These are phyloP conservation scores for Paracamarosporium sp. DNA, from an alignment of 2,329 filamentous ascomycete species.

Conservation along the genomic window DNA sequence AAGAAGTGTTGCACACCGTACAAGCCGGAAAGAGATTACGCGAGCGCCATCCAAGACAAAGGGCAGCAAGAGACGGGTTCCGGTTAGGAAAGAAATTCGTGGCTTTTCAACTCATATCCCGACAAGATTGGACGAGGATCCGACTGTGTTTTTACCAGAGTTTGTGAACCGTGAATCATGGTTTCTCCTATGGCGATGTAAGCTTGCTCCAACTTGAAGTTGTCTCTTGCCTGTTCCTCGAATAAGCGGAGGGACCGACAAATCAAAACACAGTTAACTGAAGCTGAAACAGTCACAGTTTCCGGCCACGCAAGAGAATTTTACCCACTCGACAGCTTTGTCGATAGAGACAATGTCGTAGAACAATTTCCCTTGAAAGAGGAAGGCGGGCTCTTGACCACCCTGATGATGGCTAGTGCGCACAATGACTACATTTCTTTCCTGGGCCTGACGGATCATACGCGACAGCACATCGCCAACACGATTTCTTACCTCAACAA, in stretches of 20 bases:
- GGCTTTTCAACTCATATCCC: background rate
- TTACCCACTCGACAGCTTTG: background rate
- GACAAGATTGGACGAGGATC: background rate
- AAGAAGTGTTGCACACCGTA: constrained; percentile 8
- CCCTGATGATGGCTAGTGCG: background rate
- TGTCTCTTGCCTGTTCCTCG: background rate
- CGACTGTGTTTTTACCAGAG: background rate
- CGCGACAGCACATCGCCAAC: background rate
- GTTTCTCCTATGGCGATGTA: background rate
- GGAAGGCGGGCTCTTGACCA: background rate
- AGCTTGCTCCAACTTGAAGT: background rate
- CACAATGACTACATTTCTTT: background rate
- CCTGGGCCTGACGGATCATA: background rate
- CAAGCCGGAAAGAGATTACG: background rate
- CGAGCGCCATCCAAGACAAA: background rate
- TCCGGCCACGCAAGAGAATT: background rate
- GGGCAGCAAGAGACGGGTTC: background rate
- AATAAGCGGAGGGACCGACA: background rate
- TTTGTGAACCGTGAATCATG: background rate
- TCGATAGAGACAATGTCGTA: background rate
- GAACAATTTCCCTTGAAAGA: background rate
- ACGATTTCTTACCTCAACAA: background rate
- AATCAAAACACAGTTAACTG: background rate
- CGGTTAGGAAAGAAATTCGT: background rate
- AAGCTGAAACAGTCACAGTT: background rate